Base-by-base conservation (phyloP, 345 rosid genomes). In the Mangifera indica region DNA sequence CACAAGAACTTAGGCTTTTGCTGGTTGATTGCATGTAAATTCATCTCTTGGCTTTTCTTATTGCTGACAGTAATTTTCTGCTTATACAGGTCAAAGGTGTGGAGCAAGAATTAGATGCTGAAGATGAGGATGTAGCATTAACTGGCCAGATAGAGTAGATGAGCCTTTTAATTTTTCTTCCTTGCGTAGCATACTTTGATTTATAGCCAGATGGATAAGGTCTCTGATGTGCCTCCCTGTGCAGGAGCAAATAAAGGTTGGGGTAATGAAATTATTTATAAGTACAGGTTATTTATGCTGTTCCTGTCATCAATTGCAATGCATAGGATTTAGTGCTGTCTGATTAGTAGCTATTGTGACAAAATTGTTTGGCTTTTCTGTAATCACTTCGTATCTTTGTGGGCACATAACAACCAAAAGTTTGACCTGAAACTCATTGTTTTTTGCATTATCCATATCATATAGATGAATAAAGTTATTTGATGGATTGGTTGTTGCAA, bases 31-130 rank as follows among this genome's bases (percentile, higher is more conserved):
- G 32, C 1, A 26, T 24, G 45, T n/a, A 10, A 70, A 78, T 53
- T 63, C n/a, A 57, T 61, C 17, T 45, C 15, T 66, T 9, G 18
- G 60, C 48, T 46, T 57, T 32, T 63, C 53, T 63, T 61, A 60
- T 21, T 63, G 18, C 71, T 74, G 57, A 46, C 13, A 52, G 67
- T 56, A 46, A 49, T 70, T 59, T 60, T 75, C 22, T 70, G 56
- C 57, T 21, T 57, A 20, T 68, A 55, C 89, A 94, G 98, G 98
- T 94, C 42, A 92, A 90, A 76, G 88, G 83, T 14, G 98, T 92
- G 32, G 96, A 92, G 76, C 97, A 92, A 84, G 97, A 94, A 79
- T 76, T 90, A 1, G 98, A 94, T 67, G 86, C 74, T 17, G 97
- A 84, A 60, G 91, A 87, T 2, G 85, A 81, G 74, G 91, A 79